Evolutionary conservation across 1,284 basidiomycete genomes (phyloP), one percentile per base, ranked within the genome.

Genomic region (Pascua sp.): DNA sequence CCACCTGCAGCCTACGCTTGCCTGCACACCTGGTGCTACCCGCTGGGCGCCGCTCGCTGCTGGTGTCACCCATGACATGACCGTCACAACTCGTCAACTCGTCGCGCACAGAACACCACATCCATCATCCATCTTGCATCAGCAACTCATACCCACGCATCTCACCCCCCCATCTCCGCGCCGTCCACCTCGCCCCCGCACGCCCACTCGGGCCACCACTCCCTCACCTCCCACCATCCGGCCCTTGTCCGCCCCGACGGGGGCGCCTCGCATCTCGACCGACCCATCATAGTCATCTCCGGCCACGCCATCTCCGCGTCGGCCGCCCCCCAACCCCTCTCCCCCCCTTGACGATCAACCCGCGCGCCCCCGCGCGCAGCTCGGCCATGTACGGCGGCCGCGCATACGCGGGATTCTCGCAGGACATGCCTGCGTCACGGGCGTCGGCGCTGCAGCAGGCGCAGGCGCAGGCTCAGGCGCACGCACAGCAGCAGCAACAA

Each of bases 321-420:
- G 42, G 36, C 42, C n/a, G 17, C 43, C 10, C 32, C 24, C 46
- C 45, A n/a, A 32, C 42, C 32, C n/a, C 43, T 52, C 43, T 37
- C 40, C 39, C 43, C n/a, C 43, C 32, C 36, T 11, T 42, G 32
- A 51, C 36, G 13, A 42, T 48, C 18, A 11, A 9, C 32, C 16
- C 17, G 17, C 15, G 9, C 40, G 51, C 51, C 44, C 51, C 8
- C 51, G 39, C 43, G 41, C 53, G 17, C n/a, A 40, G 18, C 45
- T 45, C 16, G 37, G 40, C 42, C 37, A 62, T 62, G 60, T 58
- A 58, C 54, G 56, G 56, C 46, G 42, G 49, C 48, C 56, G 60
- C 54, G 56, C 48, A 42, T 62, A 56, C 54, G 56, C 50, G 16
- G 47, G 53, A n/a, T 57, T 49, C 53, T 51, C 36, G 44, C 54